These are phyloP conservation scores for Pseudogymnoascus sp. DNA, from an alignment of 2,329 filamentous ascomycete species.

Conservation along the genomic window DNA sequence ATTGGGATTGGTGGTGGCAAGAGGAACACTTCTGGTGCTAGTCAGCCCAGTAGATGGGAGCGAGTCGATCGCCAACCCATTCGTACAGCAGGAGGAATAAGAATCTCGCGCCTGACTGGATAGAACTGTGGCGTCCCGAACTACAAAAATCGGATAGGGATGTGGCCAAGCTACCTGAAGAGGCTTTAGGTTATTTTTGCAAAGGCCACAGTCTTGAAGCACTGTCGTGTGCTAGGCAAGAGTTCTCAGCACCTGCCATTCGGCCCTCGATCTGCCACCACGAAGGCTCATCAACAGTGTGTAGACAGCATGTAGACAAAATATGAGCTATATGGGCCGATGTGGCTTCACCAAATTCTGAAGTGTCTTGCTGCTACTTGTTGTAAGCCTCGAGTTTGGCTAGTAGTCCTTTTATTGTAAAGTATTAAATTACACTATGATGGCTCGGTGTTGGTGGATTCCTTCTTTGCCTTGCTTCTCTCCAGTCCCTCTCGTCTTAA, in stretches of 20 bases:
- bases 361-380: not conserved
- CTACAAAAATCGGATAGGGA: conserved; percentile 1
- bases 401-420: not conserved
- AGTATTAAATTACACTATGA: not conserved
- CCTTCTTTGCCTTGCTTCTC: conserved; percentile 32
- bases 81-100: conserved; percentile 67
- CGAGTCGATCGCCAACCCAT: conserved; percentile 93
- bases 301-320: conserved; percentile 7
- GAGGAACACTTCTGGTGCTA: conserved; percentile 86
- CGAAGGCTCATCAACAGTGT: not conserved
- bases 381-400: not conserved
- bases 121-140: not conserved
- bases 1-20: conserved; percentile 72
- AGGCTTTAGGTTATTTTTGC: not conserved
- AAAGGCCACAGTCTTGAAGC: conserved; percentile 2
- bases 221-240: conserved; percentile 8
- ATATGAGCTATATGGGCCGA: conserved; percentile 5
- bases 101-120: conserved; percentile 20
- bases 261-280: conserved; percentile 1
- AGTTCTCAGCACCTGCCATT: conserved; percentile 6
- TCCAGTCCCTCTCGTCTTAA: conserved; percentile 54
- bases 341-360: not conserved
- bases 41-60: conserved; percentile 91
- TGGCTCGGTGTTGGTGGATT: not conserved
- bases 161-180: conserved; percentile 8